Percentiles rank a stretch among this genome's conserved stretches.
These are phyloP conservation scores for Saturnispora zaruensis DNA, from an alignment of 805 yeast genomes.

Conservation along the genomic window DNA sequence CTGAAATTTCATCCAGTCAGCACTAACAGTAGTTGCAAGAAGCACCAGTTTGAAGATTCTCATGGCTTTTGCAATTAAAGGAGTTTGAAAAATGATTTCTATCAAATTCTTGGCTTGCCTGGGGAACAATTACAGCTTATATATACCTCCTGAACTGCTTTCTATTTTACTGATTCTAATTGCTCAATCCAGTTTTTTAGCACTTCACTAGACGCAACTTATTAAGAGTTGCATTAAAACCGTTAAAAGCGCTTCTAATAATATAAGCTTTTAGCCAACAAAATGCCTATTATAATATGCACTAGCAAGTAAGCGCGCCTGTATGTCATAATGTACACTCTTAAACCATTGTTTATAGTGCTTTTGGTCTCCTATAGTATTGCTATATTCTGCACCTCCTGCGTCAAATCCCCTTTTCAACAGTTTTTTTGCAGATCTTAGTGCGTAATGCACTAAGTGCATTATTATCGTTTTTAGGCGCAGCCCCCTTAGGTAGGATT, in stretches of 20 bases:
- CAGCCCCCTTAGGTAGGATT: not conserved
- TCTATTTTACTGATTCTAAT: not conserved
- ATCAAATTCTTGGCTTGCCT: not conserved
- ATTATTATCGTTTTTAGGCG: not conserved
- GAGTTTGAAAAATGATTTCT: not conserved
- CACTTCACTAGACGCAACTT: not conserved
- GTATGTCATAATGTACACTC: too few relatives aligned
- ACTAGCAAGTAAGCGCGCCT: too few relatives aligned
- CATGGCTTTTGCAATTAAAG: not conserved
- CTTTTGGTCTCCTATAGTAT: not conserved
- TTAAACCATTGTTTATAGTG: too few relatives aligned
- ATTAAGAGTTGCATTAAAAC: not conserved
- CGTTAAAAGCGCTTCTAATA: not conserved
- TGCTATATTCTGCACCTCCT: not conserved
- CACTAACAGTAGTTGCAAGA: constrained; percentile 1
- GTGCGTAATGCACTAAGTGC: not conserved
- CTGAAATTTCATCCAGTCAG: constrained; percentile 5
- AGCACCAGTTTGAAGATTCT: not conserved
- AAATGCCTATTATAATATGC: not conserved
- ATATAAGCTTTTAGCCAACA: not conserved
- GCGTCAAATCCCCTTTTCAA: not conserved
- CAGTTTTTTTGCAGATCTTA: not conserved
- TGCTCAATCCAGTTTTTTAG: not conserved
- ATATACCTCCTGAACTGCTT: not conserved
- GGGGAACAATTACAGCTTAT: not conserved